phyloP scores from a whole-genome alignment of 2,329 filamentous ascomycete genomes.

The Penicillium sp. region DNA sequence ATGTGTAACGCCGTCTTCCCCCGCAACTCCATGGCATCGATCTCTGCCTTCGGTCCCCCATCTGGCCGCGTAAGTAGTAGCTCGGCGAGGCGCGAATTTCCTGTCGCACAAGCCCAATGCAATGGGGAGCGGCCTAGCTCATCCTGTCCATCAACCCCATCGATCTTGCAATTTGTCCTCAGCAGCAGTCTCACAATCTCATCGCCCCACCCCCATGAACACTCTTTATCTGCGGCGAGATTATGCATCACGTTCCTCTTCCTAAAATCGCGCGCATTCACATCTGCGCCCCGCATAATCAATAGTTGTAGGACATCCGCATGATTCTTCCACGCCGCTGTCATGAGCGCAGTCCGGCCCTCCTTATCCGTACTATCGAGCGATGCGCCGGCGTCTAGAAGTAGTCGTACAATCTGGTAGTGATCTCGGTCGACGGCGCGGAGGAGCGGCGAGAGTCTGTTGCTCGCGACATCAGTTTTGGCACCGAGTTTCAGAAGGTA shows the following conservation, averaged over 20 bases:
- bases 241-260: slow-evolving; percentile 42
- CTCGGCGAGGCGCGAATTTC: slow-evolving; percentile 53
- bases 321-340: slow-evolving; percentile 46
- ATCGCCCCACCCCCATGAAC: slow-evolving; percentile 46
- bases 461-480: slow-evolving; percentile 35
- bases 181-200: slow-evolving; percentile 47
- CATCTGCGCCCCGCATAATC: slow-evolving; percentile 37
- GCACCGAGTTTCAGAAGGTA: slow-evolving; percentile 42
- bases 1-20: slow-evolving; percentile 53
- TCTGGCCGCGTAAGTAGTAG: slow-evolving; percentile 44
- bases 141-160: slow-evolving; percentile 43
- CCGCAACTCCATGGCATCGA: slow-evolving; percentile 44
- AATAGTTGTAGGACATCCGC: slow-evolving; percentile 40
- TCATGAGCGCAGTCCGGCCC: slow-evolving; percentile 46
- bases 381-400: slow-evolving; percentile 39
- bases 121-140: slow-evolving; percentile 54
- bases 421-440: slow-evolving; percentile 42
- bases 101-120: slow-evolving; percentile 61
- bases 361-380: slow-evolving; percentile 46
- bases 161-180: slow-evolving; percentile 38
- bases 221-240: slow-evolving; percentile 47
- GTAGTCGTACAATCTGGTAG: slow-evolving; percentile 46
- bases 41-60: slow-evolving; percentile 36
- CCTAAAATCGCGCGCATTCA: slow-evolving; percentile 34
- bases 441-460: slow-evolving; percentile 36